Conservation (phyloP, 768 basidiomycete genomes). For the Tylopilus vinaceipallidus region DNA sequence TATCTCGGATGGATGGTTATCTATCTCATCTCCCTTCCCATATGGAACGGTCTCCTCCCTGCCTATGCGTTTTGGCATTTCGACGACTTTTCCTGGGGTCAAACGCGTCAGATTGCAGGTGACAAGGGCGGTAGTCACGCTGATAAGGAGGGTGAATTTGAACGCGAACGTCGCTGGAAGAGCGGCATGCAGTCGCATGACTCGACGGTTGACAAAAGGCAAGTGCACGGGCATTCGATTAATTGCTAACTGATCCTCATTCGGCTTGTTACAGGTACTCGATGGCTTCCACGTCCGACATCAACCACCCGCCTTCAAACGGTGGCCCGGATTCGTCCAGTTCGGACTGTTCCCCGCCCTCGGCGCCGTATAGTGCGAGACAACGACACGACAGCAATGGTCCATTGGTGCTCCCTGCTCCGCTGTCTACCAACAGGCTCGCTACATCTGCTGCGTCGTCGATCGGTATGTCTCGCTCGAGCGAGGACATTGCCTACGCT, state of each 20-base stretch:
- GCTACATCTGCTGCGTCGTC: slow-evolving; percentile 46
- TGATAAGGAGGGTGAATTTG: slow-evolving; percentile 97
- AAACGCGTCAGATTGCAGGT: slow-evolving; percentile 81
- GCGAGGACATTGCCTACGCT: slow-evolving; percentile 37
- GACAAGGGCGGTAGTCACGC: slow-evolving; percentile 72
- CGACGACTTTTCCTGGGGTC: slow-evolving; percentile 98
- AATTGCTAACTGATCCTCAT: slow-evolving; percentile 25
- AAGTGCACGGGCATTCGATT: slow-evolving; percentile 22
- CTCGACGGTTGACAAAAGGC: slow-evolving; percentile 70
- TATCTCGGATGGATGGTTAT: slow-evolving; percentile 98
- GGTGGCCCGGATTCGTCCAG: slow-evolving; percentile 58
- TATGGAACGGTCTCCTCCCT: slow-evolving; percentile 97
- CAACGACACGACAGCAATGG: slow-evolving; percentile 68
- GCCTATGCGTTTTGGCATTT: slow-evolving; percentile 99
- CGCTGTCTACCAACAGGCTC: slow-evolving; percentile 59
- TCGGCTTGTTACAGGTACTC: slow-evolving; percentile 62
- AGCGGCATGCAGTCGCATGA: slow-evolving; percentile 82
- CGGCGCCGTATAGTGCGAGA: slow-evolving; percentile 39
- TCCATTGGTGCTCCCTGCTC: slow-evolving; percentile 72
- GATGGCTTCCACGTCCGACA: slow-evolving; percentile 73
- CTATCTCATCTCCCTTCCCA: slow-evolving; percentile 87
- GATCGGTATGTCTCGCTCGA: slow-evolving; percentile 42
- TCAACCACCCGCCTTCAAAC: slow-evolving; percentile 53
- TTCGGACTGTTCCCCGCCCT: slow-evolving; percentile 48
- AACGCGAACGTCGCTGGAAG: slow-evolving; percentile 93